Conservation (phyloP, 2,329 filamentous ascomycete genomes). For the Helicocarpus griseus region DNA sequence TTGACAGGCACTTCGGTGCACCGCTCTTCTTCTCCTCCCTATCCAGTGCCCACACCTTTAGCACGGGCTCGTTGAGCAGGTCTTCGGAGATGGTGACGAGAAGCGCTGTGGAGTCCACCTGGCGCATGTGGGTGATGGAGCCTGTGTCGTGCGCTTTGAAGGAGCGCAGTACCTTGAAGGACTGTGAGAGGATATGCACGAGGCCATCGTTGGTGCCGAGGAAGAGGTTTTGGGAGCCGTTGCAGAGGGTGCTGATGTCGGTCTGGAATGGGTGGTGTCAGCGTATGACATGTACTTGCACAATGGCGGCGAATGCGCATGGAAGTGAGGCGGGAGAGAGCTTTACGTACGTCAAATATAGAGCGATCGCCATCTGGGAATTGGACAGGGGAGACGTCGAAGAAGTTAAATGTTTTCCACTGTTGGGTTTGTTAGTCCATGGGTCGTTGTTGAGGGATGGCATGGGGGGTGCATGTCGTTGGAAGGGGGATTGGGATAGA, state of each 20-base stretch:
- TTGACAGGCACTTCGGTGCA: constrained; percentile 77
- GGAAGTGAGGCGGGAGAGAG: constrained; percentile 1
- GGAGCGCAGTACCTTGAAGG: constrained; percentile 75
- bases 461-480: background rate
- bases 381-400: constrained; percentile 81
- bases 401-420: constrained; percentile 99
- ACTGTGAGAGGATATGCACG: constrained; percentile 76
- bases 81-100: constrained; percentile 78
- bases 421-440: constrained; percentile 27
- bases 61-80: constrained; percentile 70
- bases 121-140: constrained; percentile 82
- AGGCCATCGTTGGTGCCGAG: constrained; percentile 75
- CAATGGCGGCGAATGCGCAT: background rate
- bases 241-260: constrained; percentile 73
- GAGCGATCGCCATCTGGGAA: constrained; percentile 69
- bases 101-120: constrained; percentile 76
- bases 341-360: constrained; percentile 62
- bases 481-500: background rate
- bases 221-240: constrained; percentile 82
- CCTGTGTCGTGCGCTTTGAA: constrained; percentile 74
- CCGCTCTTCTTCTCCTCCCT: constrained; percentile 91
- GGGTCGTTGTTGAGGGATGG: too few species aligned
- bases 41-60: constrained; percentile 97
- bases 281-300: background rate
- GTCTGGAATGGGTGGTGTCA: constrained; percentile 36